Base-by-base conservation (phyloP, 495 filamentous ascomycete species). In the Penicillium goetzii region DNA sequence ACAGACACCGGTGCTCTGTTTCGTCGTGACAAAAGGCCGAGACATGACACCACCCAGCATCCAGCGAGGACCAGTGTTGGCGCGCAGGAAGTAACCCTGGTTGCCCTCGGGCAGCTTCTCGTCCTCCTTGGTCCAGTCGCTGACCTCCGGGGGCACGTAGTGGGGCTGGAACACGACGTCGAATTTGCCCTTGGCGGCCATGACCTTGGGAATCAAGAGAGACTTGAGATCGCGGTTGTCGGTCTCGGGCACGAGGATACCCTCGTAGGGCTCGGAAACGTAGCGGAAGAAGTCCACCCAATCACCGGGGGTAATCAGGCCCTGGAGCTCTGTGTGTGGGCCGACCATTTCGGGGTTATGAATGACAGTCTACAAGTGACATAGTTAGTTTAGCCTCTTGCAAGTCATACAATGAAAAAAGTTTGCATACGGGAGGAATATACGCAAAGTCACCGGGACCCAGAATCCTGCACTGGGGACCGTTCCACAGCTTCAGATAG, bases 261-360 rank as follows among this genome's bases (percentile, higher is more conserved):
- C 78, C n/a, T 74, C 74, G 59, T 77, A 84, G 23, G 78, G 74
- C 66, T 83, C 81, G 28, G 76, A 78, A 47, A 83, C 74, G 61
- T 81, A 73, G 47, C 81, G 78, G 73, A 83, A 83, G 69, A 83
- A 81, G 56, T 83, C 81, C 14, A 80, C 76, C 81, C 79, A 83
- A 66, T 80, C 81, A n/a, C 81, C 80, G n/a, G 81, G 81, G 4
- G 77, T 79, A 34, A 82, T 76, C 10, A 83, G 57, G 41, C 80
- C 80, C 50, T 75, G 74, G 51, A 75, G 73, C 50, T 82, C 80
- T 15, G 80, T 79, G 59, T 82, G 78, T 0, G 74, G 72, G 10
- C 76, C 76, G 10, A 76, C 66, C 63, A 80, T 74, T 60, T 80
- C 75, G 25, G 77, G 77, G 51, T 77, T 77, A 64, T 82, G 80